A percentile compares a stretch with the other conserved stretches of the same genome.
Evolutionary conservation across 306 rosid species (phyloP).

Genomic region (Chamaecrista fasciculata): DNA sequence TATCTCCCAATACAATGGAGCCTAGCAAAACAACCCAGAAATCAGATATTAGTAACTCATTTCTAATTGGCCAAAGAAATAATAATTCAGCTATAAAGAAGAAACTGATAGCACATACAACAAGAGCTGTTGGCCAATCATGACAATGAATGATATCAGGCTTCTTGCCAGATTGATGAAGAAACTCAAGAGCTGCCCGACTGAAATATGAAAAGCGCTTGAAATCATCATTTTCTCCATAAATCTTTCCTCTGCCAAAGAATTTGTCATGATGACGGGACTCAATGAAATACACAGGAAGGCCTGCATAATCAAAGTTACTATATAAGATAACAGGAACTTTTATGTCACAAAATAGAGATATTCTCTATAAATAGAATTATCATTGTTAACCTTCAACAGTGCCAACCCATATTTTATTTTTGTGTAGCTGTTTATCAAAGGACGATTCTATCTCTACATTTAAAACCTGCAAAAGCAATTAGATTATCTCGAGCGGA

Average conservation of each 20-base stretch:
- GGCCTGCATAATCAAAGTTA: conserved; percentile 54
- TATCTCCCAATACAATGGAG: conserved; percentile 91
- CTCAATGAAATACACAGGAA: conserved; percentile 92
- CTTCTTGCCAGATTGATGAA: conserved; percentile 87
- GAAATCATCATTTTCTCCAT: conserved; percentile 88
- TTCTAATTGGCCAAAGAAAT: conserved; percentile 15
- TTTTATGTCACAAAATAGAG: not conserved
- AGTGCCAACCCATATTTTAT: conserved; percentile 92
- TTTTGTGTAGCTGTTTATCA: conserved; percentile 68
- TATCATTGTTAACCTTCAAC: conserved; percentile 58
- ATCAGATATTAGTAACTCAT: not conserved
- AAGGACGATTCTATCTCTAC: conserved; percentile 69
- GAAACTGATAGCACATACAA: conserved; percentile 52
- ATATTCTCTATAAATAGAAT: conserved; percentile 9
- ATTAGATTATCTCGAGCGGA: conserved; percentile 21
- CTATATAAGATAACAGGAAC: conserved; percentile 16
- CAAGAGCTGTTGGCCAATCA: conserved; percentile 96
- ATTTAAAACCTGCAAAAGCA: conserved; percentile 61
- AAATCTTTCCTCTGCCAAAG: conserved; percentile 71
- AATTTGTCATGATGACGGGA: conserved; percentile 75
- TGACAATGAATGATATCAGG: conserved; percentile 97
- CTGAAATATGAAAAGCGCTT: conserved; percentile 86
- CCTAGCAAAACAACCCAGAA: conserved; percentile 46
- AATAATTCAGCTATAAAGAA: not conserved
- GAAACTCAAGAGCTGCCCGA: conserved; percentile 91